A percentile compares a stretch with the other conserved stretches of the same genome.
phyloP scores from a whole-genome alignment of 257 asterid genomes.

The Solanum tacnaense region DNA sequence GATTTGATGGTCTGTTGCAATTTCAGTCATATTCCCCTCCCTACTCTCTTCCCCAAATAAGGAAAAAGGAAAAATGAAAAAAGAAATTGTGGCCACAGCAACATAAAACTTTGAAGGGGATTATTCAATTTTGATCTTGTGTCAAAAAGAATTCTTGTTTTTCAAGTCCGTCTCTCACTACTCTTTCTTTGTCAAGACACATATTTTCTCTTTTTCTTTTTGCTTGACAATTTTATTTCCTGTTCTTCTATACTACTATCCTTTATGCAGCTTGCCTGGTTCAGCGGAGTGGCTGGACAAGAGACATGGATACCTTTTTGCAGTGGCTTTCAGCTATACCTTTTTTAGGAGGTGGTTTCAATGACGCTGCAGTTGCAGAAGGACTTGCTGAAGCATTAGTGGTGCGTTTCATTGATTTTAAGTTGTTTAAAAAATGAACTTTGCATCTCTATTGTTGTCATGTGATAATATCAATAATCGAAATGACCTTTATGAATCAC shows the following conservation, averaged over 20 bases:
- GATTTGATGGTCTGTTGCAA: background rate
- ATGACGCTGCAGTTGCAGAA: slow-evolving; percentile 91
- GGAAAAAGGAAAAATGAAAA: background rate
- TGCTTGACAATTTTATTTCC: background rate
- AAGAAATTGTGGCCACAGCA: background rate
- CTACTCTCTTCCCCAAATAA: background rate
- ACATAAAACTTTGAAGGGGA: background rate
- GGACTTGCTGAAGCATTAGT: slow-evolving; percentile 93
- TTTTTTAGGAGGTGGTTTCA: slow-evolving; percentile 90
- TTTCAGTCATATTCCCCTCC: background rate
- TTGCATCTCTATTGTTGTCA: background rate
- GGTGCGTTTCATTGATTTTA: slow-evolving; percentile 30
- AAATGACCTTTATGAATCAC: background rate
- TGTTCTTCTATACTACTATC: slow-evolving; percentile 3
- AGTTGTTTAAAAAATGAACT: background rate
- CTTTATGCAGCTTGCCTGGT: slow-evolving; percentile 59
- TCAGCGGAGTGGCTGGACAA: slow-evolving; percentile 95
- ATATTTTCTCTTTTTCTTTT: background rate
- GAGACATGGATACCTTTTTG: slow-evolving; percentile 64
- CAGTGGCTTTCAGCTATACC: slow-evolving; percentile 89
- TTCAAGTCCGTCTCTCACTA: background rate
- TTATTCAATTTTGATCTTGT: background rate
- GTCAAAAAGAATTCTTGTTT: background rate
- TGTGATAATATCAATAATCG: background rate
- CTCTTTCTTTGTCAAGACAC: background rate